A percentile compares a stretch with the other conserved stretches of the same genome.
Conservation (phyloP, 331 rosid species). For the Ulmus americana region DNA sequence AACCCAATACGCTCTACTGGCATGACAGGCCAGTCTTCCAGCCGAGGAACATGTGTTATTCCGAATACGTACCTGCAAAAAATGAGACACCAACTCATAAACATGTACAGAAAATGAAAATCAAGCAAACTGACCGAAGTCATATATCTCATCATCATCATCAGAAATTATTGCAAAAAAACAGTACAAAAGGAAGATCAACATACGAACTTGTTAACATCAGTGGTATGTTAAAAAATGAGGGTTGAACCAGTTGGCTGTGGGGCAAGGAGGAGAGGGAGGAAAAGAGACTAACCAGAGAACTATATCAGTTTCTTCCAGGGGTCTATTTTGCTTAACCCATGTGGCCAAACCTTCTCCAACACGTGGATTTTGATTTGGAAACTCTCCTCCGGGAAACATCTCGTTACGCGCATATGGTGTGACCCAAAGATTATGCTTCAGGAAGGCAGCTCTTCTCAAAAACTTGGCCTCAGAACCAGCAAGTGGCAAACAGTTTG, state of each 20-base stretch:
- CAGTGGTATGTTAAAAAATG: not conserved
- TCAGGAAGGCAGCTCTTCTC: slow-evolving; percentile 89
- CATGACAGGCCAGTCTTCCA: slow-evolving; percentile 99
- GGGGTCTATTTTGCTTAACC: slow-evolving; percentile 68
- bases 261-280: not conserved
- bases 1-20: slow-evolving; percentile 92
- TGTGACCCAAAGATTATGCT: slow-evolving; percentile 96
- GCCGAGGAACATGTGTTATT: slow-evolving; percentile 73
- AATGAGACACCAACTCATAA: slow-evolving; percentile 1
- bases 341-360: slow-evolving; percentile 82
- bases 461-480: slow-evolving; percentile 85
- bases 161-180: too few species aligned
- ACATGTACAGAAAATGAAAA: not conserved
- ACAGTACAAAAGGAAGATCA: not conserved
- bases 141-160: too few species aligned
- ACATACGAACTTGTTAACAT: not conserved
- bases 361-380: slow-evolving; percentile 86
- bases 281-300: slow-evolving; percentile 60
- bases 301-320: slow-evolving; percentile 81
- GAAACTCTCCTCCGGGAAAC: slow-evolving; percentile 97
- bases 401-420: slow-evolving; percentile 56
- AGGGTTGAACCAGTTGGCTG: not conserved
- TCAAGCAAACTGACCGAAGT: not conserved
- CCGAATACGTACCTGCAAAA: slow-evolving; percentile 80
- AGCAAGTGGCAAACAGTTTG: slow-evolving; percentile 86